These are phyloP conservation scores for Vigna angularis DNA, from an alignment of 306 rosid species.

Conservation along the genomic window DNA sequence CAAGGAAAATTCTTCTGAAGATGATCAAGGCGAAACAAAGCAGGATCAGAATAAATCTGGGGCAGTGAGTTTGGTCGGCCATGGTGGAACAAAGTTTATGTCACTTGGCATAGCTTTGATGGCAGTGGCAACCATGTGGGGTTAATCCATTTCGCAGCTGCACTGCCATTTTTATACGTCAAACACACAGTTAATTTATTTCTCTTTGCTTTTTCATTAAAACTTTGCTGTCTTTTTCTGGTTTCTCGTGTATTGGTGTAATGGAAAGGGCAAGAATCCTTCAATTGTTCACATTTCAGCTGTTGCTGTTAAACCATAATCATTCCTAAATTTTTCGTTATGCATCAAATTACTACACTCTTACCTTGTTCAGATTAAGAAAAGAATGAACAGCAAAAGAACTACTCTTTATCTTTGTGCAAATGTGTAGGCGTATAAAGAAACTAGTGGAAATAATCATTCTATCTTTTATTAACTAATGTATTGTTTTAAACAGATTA, in stretches of 20 bases:
- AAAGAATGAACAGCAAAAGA: no score
- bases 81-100: slow-evolving; percentile 34
- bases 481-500: background rate
- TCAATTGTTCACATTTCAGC: background rate
- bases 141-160: background rate
- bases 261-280: background rate
- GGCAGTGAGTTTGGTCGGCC: slow-evolving; percentile 25
- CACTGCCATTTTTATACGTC: background rate
- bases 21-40: slow-evolving; percentile 32
- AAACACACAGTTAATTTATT: background rate
- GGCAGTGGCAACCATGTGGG: slow-evolving; percentile 31
- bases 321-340: background rate
- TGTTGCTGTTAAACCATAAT: no score
- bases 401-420: background rate
- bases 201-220: background rate
- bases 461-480: background rate
- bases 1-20: slow-evolving; percentile 37
- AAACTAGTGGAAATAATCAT: background rate
- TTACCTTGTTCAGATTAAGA: background rate
- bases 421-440: background rate
- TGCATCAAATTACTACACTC: background rate
- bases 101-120: slow-evolving; percentile 42
- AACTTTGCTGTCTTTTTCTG: slow-evolving; percentile 14
- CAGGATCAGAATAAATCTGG: slow-evolving; percentile 51
- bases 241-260: background rate